Base-by-base conservation (phyloP, 345 rosid species). In the Boechera divaricarpa region DNA sequence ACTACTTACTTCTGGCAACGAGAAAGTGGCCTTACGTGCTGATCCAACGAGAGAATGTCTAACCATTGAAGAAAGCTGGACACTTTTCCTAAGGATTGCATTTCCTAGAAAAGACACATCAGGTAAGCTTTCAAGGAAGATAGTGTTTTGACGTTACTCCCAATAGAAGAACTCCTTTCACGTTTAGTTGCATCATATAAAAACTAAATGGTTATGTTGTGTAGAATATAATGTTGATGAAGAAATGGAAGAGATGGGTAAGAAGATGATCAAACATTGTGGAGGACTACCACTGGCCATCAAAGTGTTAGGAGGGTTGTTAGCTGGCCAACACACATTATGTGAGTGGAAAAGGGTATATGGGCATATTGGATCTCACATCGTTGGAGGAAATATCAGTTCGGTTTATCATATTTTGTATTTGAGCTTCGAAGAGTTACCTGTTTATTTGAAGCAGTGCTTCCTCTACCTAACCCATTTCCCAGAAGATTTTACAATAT, bases 1-100 rank as follows among this genome's bases (percentile, higher is more conserved):
- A 35, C 35, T 87, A 74, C 38, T 83, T 28, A 87, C 88, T 0
- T 77, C 88, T 49, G 72, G 85, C 15, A 70, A 80, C 9, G 72
- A 8, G 39, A 72, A 63, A 12, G 48, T 86, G 2, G 84, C 73
- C 0, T 4, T 54, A 3, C 1, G n/a, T 42, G 60, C 65, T 0
- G 59, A 21, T 21, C 21, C 70, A 7, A 48, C n/a, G n/a, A n/a
- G n/a, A 33, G 13, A 16, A 2, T 52, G 31, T 16, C 42, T 83
- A 31, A 63, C 57, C 0, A 35, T 18, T 0, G 1, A 32, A 12
- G 71, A 85, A 3, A 78, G 88, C 18, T 85, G 88, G 85, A 78
- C 77, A 16, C 63, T 59, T 35, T 38, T 39, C 8, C 8, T 1
- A 38, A 21, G 21, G 21, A 21, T 21, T 21, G 21, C 21, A 21